Conservation (phyloP, 306 rosid genomes). For the Sesbania bispinosa region DNA sequence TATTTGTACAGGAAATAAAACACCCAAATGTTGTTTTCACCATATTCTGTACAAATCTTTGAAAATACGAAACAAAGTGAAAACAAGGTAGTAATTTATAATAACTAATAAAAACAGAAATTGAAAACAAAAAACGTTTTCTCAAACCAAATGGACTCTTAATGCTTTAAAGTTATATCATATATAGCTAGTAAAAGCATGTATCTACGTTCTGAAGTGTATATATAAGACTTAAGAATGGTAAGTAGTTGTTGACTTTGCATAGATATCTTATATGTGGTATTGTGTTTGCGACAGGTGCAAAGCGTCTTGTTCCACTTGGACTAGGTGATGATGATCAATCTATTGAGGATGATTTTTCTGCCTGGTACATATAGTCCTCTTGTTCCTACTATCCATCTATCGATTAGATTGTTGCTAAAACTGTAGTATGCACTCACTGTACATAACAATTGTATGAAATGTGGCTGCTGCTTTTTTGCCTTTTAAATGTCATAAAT, state of each 20-base stretch:
- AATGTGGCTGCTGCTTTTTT: constrained; percentile 19
- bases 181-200: background rate
- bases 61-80: background rate
- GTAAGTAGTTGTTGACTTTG: background rate
- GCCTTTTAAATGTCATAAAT: constrained; percentile 8
- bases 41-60: background rate
- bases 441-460: background rate
- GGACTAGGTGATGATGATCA: constrained; percentile 93
- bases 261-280: background rate
- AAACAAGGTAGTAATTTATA: background rate
- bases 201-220: background rate
- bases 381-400: background rate
- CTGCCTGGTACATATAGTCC: constrained; percentile 58
- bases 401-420: background rate
- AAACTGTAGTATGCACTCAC: background rate
- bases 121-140: background rate
- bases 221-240: background rate
- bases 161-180: background rate
- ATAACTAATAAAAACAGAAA: background rate
- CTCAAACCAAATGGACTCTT: background rate
- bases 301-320: constrained; percentile 61
- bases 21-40: background rate
- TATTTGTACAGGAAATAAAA: background rate
- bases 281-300: constrained; percentile 48
- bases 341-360: constrained; percentile 83